Evolutionary conservation across 2,329 filamentous ascomycete species (phyloP).

Genomic region (Ophiocordyceps camponoti-floridani): DNA sequence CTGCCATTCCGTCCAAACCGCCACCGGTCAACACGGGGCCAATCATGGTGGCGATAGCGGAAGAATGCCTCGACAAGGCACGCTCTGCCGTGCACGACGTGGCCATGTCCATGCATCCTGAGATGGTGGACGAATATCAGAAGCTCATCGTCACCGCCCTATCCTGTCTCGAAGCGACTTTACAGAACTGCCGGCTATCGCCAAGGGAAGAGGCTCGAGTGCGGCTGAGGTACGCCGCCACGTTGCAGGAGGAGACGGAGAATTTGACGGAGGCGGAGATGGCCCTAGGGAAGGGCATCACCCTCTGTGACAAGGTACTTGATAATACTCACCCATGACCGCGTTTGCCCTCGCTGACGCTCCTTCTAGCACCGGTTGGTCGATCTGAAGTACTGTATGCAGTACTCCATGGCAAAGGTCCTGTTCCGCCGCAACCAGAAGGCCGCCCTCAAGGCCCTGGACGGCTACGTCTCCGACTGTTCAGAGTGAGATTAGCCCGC

Average conservation of each 20-base stretch:
- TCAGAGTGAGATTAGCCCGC: conserved; percentile 30
- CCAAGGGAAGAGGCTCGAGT: conserved; percentile 53
- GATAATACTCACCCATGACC: not conserved
- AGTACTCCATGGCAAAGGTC: conserved; percentile 53
- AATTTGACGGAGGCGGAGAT: conserved; percentile 59
- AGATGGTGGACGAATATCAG: conserved; percentile 46
- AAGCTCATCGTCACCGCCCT: conserved; percentile 55
- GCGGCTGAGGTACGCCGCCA: conserved; percentile 50
- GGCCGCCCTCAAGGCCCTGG: conserved; percentile 54
- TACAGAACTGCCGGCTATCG: conserved; percentile 41
- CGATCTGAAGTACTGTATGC: conserved; percentile 62
- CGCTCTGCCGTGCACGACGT: conserved; percentile 32
- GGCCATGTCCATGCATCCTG: conserved; percentile 17
- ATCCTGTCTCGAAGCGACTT: conserved; percentile 51
- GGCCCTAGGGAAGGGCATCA: conserved; percentile 51
- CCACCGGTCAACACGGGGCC: conserved; percentile 32
- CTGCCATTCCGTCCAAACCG: conserved; percentile 20
- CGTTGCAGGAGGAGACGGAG: conserved; percentile 59
- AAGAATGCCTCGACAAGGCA: conserved; percentile 57
- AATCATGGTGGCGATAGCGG: conserved; percentile 51
- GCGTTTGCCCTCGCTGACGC: conserved; percentile 1
- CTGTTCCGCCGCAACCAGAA: conserved; percentile 54
- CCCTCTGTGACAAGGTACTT: conserved; percentile 45
- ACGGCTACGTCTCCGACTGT: conserved; percentile 50
- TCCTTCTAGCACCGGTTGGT: conserved; percentile 17